Conservation (phyloP, 2,329 filamentous ascomycete genomes). For the Mycogone perniciosa region DNA sequence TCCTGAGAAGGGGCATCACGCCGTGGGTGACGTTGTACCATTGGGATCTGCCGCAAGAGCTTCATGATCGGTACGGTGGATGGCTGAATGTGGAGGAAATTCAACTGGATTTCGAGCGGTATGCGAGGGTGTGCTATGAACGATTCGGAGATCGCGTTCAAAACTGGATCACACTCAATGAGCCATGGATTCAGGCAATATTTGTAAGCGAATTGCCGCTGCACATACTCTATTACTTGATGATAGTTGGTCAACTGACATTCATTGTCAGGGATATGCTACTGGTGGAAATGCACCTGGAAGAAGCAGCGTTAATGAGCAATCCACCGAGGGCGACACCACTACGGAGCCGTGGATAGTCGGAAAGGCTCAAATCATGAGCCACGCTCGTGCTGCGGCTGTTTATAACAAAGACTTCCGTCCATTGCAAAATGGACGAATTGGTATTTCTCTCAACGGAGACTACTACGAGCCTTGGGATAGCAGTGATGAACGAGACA, state of each 20-base stretch:
- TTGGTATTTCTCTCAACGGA: constrained; percentile 32
- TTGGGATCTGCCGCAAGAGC: constrained; percentile 45
- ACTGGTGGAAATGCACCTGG: constrained; percentile 31
- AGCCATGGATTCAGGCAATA: constrained; percentile 33
- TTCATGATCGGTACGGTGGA: constrained; percentile 32
- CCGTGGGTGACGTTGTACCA: constrained; percentile 60
- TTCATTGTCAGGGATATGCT: constrained; percentile 22
- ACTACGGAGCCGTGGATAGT: constrained; percentile 32
- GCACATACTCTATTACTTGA: neutral
- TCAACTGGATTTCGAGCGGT: constrained; percentile 30
- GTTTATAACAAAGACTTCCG: constrained; percentile 29
- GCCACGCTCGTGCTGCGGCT: constrained; percentile 27
- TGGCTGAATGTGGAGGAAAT: constrained; percentile 27
- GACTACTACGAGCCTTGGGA: constrained; percentile 35
- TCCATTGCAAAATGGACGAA: constrained; percentile 22
- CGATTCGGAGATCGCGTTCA: constrained; percentile 36
- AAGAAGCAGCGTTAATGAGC: constrained; percentile 17
- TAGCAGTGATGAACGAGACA: constrained; percentile 17
- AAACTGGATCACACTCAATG: constrained; percentile 36
- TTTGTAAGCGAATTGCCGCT: constrained; percentile 19
- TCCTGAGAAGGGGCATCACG: constrained; percentile 49
- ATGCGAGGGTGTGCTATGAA: constrained; percentile 30
- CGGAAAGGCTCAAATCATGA: constrained; percentile 31
- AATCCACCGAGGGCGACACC: constrained; percentile 21
- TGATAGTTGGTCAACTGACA: neutral